Conservation (phyloP, 176 grass and related monocot genomes). For the Oryza rufipogon region DNA sequence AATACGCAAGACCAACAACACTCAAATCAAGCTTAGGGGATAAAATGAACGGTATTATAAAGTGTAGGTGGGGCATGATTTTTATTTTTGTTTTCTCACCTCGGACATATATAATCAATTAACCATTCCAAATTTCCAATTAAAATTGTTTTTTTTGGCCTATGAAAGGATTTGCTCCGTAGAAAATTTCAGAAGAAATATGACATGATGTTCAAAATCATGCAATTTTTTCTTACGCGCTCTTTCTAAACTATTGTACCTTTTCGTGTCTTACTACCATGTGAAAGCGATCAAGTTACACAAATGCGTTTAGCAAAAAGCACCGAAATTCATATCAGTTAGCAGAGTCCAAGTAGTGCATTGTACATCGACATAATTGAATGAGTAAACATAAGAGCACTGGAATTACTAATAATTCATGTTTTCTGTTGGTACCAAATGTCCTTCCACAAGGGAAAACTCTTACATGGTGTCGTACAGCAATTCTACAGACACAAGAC, state of each 20-base stretch:
- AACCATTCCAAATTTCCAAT: not conserved
- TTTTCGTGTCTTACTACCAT: not conserved
- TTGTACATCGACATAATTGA: not conserved
- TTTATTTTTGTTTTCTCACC: not conserved
- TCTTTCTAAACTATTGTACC: not conserved
- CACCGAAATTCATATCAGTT: not conserved
- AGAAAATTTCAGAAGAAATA: not conserved
- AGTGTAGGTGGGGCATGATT: too few species aligned
- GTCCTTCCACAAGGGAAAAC: not conserved
- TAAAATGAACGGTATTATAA: too few species aligned
- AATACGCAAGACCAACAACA: too few species aligned
- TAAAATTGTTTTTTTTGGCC: not conserved
- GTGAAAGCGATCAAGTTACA: not conserved
- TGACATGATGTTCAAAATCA: not conserved
- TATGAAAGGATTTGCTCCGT: not conserved
- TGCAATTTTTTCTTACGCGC: not conserved
- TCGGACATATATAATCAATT: not conserved
- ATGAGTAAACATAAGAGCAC: not conserved
- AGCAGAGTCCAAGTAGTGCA: not conserved
- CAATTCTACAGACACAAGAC: constrained; percentile 9
- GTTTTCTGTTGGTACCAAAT: constrained; percentile 8
- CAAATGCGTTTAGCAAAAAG: not conserved
- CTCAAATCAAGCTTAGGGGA: too few species aligned
- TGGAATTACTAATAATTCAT: not conserved
- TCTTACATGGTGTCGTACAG: constrained; percentile 3